Percentiles rank a stretch among this genome's conserved stretches.
phyloP scores from a whole-genome alignment of 1,284 basidiomycete genomes.

The Kwoniella shivajii region DNA sequence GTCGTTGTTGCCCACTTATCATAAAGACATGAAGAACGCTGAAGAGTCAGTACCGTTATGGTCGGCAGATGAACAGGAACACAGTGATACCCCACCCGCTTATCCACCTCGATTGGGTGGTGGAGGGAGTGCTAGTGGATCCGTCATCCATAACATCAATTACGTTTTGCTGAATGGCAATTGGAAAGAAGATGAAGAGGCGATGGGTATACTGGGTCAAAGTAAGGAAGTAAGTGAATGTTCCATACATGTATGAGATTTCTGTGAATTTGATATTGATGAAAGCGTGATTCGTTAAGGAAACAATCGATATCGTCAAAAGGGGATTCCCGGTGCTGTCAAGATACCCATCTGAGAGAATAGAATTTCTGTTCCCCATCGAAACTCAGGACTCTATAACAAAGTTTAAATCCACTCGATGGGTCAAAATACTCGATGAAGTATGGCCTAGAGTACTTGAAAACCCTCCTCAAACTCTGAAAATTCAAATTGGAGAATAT shows the following conservation, averaged over 20 bases:
- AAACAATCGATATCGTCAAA: slow-evolving; percentile 26
- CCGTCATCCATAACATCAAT: slow-evolving; percentile 1
- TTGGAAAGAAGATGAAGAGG: slow-evolving; percentile 16
- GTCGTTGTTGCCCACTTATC: not conserved
- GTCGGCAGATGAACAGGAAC: not conserved
- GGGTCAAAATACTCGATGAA: not conserved
- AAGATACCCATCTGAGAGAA: slow-evolving; percentile 20
- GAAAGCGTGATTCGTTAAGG: too few species aligned
- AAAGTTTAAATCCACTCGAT: not conserved
- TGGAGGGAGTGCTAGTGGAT: not conserved
- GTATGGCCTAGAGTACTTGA: not conserved
- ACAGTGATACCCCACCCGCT: not conserved
- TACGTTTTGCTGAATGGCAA: slow-evolving; percentile 11
- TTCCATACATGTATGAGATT: too few species aligned
- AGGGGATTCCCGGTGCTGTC: slow-evolving; percentile 19
- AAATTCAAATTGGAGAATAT: not conserved
- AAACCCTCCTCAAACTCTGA: not conserved
- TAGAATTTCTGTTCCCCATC: slow-evolving; percentile 22
- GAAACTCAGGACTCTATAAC: not conserved
- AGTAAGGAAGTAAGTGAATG: slow-evolving; percentile 23
- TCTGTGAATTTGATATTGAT: too few species aligned
- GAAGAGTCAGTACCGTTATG: slow-evolving; percentile 2
- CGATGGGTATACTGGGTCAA: slow-evolving; percentile 22
- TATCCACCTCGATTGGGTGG: slow-evolving; percentile 3
- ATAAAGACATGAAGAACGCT: not conserved